phyloP scores from a whole-genome alignment of 1,139 yeast species.

The Kurtzmaniella quercitrusa region DNA sequence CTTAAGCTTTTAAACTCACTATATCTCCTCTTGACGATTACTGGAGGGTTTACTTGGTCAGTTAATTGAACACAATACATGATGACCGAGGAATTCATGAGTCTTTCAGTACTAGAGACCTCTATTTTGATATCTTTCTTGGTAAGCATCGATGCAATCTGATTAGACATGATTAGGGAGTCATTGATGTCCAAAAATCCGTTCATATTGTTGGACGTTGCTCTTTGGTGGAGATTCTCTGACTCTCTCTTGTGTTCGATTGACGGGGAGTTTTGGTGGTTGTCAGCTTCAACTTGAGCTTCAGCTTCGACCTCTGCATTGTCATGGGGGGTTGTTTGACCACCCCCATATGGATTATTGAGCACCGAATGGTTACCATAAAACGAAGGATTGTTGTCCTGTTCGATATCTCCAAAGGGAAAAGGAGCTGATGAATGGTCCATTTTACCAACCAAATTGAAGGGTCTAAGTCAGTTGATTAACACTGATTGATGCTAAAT shows the following conservation, averaged over 20 bases:
- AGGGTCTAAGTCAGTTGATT: not conserved
- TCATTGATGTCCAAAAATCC: conserved; percentile 23
- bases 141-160: conserved; percentile 25
- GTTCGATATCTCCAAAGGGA: conserved; percentile 38
- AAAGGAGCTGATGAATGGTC: conserved; percentile 4
- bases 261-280: too few relatives aligned
- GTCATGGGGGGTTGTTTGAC: not conserved
- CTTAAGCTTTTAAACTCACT: conserved; percentile 53
- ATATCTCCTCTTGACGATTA: conserved; percentile 46
- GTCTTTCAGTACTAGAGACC: conserved; percentile 32
- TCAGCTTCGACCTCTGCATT: not conserved
- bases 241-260: too few relatives aligned
- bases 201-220: not conserved
- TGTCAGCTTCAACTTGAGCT: not conserved
- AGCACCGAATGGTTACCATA: conserved; percentile 32
- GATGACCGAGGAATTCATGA: conserved; percentile 32
- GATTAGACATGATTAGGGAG: conserved; percentile 37
- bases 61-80: conserved; percentile 36
- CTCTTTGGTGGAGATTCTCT: not conserved
- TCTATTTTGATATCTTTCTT: conserved; percentile 20
- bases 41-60: conserved; percentile 7
- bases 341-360: conserved; percentile 24
- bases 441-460: not conserved
- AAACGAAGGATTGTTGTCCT: conserved; percentile 47
- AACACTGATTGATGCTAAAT: not conserved